Evolutionary conservation across 1,139 yeast species (phyloP), one percentile per base, ranked within the genome.

Genomic region (Debaryomyces nepalensis): DNA sequence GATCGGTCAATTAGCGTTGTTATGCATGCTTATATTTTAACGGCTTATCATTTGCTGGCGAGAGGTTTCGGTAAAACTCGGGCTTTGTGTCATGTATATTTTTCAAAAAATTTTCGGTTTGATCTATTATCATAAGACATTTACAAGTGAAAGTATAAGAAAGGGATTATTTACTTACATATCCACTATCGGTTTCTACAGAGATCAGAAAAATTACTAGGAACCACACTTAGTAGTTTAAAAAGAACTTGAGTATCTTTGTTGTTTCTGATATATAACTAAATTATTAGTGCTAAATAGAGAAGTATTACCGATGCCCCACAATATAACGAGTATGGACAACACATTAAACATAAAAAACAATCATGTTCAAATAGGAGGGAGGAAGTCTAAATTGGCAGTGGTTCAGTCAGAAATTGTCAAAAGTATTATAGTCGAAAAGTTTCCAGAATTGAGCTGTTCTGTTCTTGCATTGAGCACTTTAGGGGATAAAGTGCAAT

Each of bases 351-450:
- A 34, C 16, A 32, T 34, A n/a, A 26, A 22, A 12, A 38, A 39
- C 32, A 48, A 59, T 44, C 69, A 65, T 50, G 58, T 73, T 32
- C 75, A 73, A 48, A 84, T 93, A 29, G 99, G 98, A 29, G 96
- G 98, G 23, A 81, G 99, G 59, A 85, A 86, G 63, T 88, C 97
- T 15, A 75, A 79, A 51, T 73, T 93, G 49, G 99, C 99, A 1
- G 90, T 93, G 14, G 79, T 79, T 7, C 99, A 93, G 72, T 81
- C 93, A 34, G 85, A 87, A 57, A 78, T 80, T 41, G 89, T 93
- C 34, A 85, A 84, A 50, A 73, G 70, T 12, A 55, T 71, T 39
- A 84, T 93, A 43, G 75, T 79, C 51, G 59, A 66, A 19, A 72
- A 72, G 33, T 86, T 81, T 55, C 90, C 95, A 8, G 73, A 81